A percentile compares a stretch with the other conserved stretches of the same genome.
phyloP scores from a whole-genome alignment of 2,329 filamentous ascomycete species.

The Claviceps citrina region DNA sequence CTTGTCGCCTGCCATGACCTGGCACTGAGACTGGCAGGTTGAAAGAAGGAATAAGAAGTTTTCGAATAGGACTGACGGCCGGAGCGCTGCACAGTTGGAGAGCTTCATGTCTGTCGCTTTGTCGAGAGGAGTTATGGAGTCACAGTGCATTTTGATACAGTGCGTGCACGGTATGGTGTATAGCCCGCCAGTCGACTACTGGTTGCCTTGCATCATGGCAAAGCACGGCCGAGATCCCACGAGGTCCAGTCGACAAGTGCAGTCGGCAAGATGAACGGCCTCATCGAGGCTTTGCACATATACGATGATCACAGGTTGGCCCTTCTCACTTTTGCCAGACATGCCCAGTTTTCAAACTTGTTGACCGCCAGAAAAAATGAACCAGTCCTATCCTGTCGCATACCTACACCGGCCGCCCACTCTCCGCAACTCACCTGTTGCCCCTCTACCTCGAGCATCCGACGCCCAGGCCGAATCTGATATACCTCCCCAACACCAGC shows the following conservation, averaged over 20 bases:
- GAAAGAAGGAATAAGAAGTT: neutral
- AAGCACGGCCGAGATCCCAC: too few relatives aligned
- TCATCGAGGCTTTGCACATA: constrained; percentile 91
- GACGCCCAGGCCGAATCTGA: constrained; percentile 64
- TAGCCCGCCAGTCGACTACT: too few relatives aligned
- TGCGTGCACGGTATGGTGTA: neutral
- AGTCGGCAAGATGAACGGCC: constrained; percentile 54
- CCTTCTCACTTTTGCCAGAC: constrained; percentile 11
- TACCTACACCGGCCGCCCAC: constrained; percentile 69
- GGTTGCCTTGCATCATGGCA: too few relatives aligned
- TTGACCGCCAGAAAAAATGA: neutral
- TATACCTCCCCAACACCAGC: constrained; percentile 68
- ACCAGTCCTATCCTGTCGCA: constrained; percentile 70
- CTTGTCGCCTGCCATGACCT: constrained; percentile 22
- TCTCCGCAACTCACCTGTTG: constrained; percentile 60
- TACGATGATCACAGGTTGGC: constrained; percentile 86
- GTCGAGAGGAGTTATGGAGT: neutral
- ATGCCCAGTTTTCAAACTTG: neutral
- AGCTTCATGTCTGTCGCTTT: neutral
- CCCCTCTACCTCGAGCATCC: constrained; percentile 77
- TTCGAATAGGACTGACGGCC: neutral
- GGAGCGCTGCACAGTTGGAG: neutral
- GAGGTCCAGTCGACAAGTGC: too few relatives aligned
- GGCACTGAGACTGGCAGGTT: neutral
- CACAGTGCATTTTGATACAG: neutral